A percentile compares a stretch with the other conserved stretches of the same genome.
Conservation (phyloP, 225 moss, liverwort and hornwort genomes). For the Pseudoscleropodium purum region DNA sequence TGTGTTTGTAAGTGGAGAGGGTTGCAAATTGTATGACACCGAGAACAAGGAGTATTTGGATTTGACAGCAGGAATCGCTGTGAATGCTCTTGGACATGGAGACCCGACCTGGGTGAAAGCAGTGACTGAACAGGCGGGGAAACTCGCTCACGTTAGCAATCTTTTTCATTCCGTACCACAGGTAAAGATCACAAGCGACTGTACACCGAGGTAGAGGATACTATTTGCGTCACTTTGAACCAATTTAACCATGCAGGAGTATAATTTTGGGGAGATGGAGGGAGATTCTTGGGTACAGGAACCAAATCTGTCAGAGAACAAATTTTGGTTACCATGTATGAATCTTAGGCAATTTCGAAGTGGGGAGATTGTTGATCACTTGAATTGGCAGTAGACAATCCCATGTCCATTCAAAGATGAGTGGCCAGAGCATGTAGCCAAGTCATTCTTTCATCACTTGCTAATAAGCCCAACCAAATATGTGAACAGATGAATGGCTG, state of each 20-base stretch:
- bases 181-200: conserved; percentile 16
- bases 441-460: neutral
- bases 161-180: conserved; percentile 81
- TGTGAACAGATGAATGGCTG: neutral
- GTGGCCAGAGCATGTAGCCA: neutral
- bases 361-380: neutral
- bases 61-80: conserved; percentile 88
- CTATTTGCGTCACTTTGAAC: neutral
- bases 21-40: conserved; percentile 71
- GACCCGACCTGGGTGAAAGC: conserved; percentile 78
- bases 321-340: neutral
- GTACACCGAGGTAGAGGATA: neutral
- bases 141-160: conserved; percentile 80
- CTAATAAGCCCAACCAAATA: neutral
- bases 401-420: neutral
- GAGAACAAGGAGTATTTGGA: conserved; percentile 84
- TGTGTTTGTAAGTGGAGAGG: conserved; percentile 73
- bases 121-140: conserved; percentile 63
- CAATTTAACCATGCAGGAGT: neutral
- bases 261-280: neutral
- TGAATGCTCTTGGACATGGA: conserved; percentile 81
- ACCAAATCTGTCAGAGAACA: neutral
- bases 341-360: neutral
- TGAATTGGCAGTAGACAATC: neutral
- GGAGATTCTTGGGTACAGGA: too few species aligned